Base-by-base conservation (phyloP, 2,329 filamentous ascomycete species). In the Alternaria novae-zelandiae region DNA sequence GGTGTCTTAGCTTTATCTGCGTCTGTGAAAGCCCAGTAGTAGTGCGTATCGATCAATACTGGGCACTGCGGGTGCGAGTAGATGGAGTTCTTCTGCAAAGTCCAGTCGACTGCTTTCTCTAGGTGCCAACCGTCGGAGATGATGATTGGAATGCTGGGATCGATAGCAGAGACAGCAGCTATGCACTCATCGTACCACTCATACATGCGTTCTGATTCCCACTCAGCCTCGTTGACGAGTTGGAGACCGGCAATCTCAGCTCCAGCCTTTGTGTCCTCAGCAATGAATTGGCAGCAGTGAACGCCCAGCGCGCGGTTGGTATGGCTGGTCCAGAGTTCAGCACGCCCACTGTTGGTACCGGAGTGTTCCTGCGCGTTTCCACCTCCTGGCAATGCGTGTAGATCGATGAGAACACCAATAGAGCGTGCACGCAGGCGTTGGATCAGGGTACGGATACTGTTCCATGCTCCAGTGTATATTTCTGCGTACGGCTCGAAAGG, bases 41-140 rank as follows among this genome's bases (percentile, higher is more conserved):
- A 82, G 73, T 89, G 87, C 12, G 86, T 88, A 66, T 89, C 87
- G 25, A 89, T 79, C 21, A 88, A 76, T 8, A 89, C 80, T 0
- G 86, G 85, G 54, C 82, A 83, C 12, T 73, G 72, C 2, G 74
- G 67, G 10, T 66, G 65, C n/a, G 61, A 26, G n/a, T 70, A 60
- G 6, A 70, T 71, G 9, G 76, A 69, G 63, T 83, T 84, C 66
- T 82, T 83, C 9, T 70, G 71, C 21, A 80, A 75, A 4, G 74
- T 77, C 79, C 86, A 89, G 9, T 79, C 72, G 23, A 86, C 65
- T 3, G 83, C 82, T 23, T 78, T 76, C 0, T 69, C 65, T 13
- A 88, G 74, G 69, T 88, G 82, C 86, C 87, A 89, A 2, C 80
- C 87, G 70, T 89, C 87, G 7, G 84, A 87, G 64, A 89, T 83